These are phyloP conservation scores for Flammula alnicola DNA, from an alignment of 1,284 basidiomycete species.

Conservation along the genomic window DNA sequence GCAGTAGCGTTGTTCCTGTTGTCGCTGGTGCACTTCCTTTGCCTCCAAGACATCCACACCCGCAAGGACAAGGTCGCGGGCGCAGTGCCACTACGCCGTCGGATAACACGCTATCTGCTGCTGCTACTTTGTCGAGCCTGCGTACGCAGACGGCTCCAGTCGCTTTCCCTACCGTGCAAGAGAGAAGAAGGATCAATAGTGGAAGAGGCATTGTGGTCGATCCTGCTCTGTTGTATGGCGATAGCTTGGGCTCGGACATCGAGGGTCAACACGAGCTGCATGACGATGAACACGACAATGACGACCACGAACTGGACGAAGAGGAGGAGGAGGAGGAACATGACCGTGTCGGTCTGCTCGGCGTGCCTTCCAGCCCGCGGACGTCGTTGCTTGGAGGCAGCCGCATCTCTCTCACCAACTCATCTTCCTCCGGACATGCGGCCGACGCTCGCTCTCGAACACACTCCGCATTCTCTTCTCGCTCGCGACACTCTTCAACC, in stretches of 20 bases:
- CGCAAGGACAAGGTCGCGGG: slow-evolving; percentile 42
- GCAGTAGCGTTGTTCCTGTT: slow-evolving; percentile 15
- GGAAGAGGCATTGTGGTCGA: slow-evolving; percentile 23
- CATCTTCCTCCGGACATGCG: slow-evolving; percentile 20
- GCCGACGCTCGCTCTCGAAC: slow-evolving; percentile 23
- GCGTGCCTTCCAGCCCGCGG: slow-evolving; percentile 57
- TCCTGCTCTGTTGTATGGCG: slow-evolving; percentile 22
- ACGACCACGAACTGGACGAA: slow-evolving; percentile 42
- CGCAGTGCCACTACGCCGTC: slow-evolving; percentile 45
- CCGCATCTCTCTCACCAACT: slow-evolving; percentile 21
- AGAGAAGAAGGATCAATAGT: slow-evolving; percentile 24
- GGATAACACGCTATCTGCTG: slow-evolving; percentile 31
- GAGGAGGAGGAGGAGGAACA: slow-evolving; percentile 58
- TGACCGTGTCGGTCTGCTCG: slow-evolving; percentile 68
- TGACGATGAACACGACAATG: slow-evolving; percentile 34
- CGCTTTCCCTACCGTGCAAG: slow-evolving; percentile 28
- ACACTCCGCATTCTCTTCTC: slow-evolving; percentile 37
- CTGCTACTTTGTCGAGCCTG: slow-evolving; percentile 40
- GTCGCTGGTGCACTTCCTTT: slow-evolving; percentile 55
- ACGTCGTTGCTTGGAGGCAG: slow-evolving; percentile 45
- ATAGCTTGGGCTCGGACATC: slow-evolving; percentile 23
- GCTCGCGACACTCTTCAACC: slow-evolving; percentile 39
- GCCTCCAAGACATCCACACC: slow-evolving; percentile 69
- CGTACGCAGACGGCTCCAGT: slow-evolving; percentile 21
- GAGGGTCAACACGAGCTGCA: slow-evolving; percentile 25